Conservation (phyloP, 768 basidiomycete species). For the Phylloporus sp. region DNA sequence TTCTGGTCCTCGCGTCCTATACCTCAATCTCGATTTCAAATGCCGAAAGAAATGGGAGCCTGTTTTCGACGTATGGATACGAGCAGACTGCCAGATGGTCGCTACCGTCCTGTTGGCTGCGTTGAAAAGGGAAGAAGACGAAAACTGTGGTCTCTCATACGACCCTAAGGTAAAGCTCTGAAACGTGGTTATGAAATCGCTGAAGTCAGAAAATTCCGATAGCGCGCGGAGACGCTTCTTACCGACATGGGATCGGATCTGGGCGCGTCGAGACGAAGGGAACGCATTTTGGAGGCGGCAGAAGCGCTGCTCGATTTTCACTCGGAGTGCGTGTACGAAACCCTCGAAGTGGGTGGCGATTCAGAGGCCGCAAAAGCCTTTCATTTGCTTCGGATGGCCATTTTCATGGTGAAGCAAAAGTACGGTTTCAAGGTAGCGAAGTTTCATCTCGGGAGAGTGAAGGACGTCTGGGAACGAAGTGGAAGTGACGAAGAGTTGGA, state of each 20-base stretch:
- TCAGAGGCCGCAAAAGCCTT: background rate
- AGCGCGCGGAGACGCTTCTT: too few species aligned
- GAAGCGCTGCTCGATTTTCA: background rate
- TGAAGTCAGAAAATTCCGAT: background rate
- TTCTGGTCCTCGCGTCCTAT: background rate
- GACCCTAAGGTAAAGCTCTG: background rate
- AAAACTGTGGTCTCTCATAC: background rate
- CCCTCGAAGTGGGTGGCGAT: background rate
- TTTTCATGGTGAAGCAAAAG: background rate
- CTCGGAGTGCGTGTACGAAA: background rate
- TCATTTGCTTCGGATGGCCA: background rate
- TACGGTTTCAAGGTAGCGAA: background rate
- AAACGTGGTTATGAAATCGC: background rate
- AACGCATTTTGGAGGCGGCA: background rate
- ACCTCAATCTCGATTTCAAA: constrained; percentile 7
- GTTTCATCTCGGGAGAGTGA: background rate
- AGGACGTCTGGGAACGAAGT: background rate
- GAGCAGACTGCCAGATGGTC: constrained; percentile 9
- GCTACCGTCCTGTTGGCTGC: background rate
- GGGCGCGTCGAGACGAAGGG: too few species aligned
- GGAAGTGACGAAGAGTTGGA: background rate
- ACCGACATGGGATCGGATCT: too few species aligned
- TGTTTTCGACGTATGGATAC: constrained; percentile 4
- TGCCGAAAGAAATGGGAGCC: constrained; percentile 3
- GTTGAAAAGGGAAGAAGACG: background rate